These are phyloP conservation scores for Plasmodium gaboni DNA, from an alignment of 169 alveolate genomes.

Conservation along the genomic window DNA sequence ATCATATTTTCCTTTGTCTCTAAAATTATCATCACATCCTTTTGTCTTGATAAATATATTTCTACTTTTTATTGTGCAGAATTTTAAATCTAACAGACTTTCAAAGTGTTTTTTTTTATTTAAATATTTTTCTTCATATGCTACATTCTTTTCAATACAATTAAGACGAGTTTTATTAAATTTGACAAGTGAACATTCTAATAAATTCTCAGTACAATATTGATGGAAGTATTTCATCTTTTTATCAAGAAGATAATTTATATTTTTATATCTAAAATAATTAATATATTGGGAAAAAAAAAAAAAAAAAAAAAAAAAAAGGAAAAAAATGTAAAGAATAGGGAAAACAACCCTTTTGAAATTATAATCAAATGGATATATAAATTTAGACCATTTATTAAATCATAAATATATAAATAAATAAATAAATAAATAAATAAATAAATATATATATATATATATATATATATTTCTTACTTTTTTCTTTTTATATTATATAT, in stretches of 20 bases:
- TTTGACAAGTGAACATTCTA: conserved; percentile 24
- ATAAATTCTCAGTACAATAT: conserved; percentile 19
- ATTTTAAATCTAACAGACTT: conserved; percentile 28
- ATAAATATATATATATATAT: neutral
- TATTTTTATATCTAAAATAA: neutral
- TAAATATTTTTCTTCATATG: conserved; percentile 67
- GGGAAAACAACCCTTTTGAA: too few relatives aligned
- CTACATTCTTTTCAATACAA: conserved; percentile 32
- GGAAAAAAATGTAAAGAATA: too few relatives aligned
- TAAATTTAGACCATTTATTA: neutral
- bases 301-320: too few relatives aligned
- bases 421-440: neutral
- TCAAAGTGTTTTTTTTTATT: conserved; percentile 44
- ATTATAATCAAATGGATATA: too few relatives aligned
- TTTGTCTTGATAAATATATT: neutral
- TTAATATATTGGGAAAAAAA: too few relatives aligned
- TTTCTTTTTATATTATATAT: too few relatives aligned
- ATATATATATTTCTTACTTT: neutral
- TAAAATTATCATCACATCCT: neutral
- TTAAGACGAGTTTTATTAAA: conserved; percentile 30
- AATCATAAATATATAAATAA: neutral
- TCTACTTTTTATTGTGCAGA: conserved; percentile 27
- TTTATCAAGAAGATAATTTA: neutral
- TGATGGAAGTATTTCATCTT: conserved; percentile 17
- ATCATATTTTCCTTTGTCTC: neutral